Evolutionary conservation across 208 protist genomes (phyloP), one percentile per base, ranked within the genome.

Genomic region (Leishmania aethiopica): DNA sequence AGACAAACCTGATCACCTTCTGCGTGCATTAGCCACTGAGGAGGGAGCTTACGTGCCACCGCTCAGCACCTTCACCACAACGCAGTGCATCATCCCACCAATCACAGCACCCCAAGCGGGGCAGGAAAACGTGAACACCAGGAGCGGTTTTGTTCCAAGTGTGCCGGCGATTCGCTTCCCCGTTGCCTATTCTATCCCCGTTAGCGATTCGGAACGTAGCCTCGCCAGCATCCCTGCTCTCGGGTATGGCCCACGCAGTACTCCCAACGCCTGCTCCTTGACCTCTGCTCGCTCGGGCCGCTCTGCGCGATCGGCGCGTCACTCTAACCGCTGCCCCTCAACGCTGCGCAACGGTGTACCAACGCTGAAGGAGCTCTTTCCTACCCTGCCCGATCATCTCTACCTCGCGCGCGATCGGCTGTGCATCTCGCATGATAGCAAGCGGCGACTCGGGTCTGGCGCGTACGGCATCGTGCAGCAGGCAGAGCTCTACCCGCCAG

Each of bases 401-500:
- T 81, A 91, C 71, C 77, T 95, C 62, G 62, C 88, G 51, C 84
- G 84, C n/a, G 90, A 89, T 42, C 84, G 90, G 32, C 72, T 92
- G 72, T 84, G 70, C 69, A 71, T 93, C 40, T 70, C 78, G 49
- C 32, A 83, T 55, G 81, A 86, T 37, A 22, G 59, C 40, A 59
- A 75, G 53, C 35, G 78, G 49, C 77, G 84, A 57, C 79, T 94
- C 13, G 92, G 92, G 13, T 82, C 81, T 32, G 92, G 92, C 4
- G 83, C 91, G 35, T 96, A 92, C 80, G 92, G 89, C 25, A 85
- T 83, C 28, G 92, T 96, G 47, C 66, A 93, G 70, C 89, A 84
- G 53, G 92, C 88, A 32, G 88, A 96, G 87, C 86, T 96, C 59
- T 92, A 94, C 82, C 84, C 86, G 15, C 83, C 81, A 13, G 78